A percentile compares a stretch with the other conserved stretches of the same genome.
Evolutionary conservation across 345 rosid genomes (phyloP).

Genomic region (Lumnitzera littorea): DNA sequence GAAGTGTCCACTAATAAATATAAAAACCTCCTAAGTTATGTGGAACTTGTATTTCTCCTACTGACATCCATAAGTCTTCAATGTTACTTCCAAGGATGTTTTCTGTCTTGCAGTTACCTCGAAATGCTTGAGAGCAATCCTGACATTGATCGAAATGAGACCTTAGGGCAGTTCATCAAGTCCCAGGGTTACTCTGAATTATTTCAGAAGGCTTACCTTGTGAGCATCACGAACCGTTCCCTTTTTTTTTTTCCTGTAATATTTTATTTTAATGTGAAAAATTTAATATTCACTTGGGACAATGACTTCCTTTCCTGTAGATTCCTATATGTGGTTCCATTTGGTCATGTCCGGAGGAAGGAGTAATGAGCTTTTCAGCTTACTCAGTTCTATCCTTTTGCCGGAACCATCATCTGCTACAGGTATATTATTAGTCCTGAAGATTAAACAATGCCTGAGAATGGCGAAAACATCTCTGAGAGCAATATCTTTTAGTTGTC

Average conservation of each 20-base stretch:
- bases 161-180: constrained; percentile 58
- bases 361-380: constrained; percentile 74
- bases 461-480: no score
- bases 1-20: no score
- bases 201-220: constrained; percentile 85
- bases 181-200: constrained; percentile 68
- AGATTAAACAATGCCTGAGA: not conserved
- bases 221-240: constrained; percentile 20
- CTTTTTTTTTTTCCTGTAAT: not conserved
- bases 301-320: constrained; percentile 19
- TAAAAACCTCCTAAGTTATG: no score
- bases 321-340: constrained; percentile 84
- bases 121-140: constrained; percentile 60
- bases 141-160: constrained; percentile 49
- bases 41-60: no score
- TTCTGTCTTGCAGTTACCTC: constrained; percentile 36
- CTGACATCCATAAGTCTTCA: no score
- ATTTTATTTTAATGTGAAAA: not conserved
- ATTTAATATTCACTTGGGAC: not conserved
- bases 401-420: constrained; percentile 80
- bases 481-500: no score
- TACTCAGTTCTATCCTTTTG: constrained; percentile 80
- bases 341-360: constrained; percentile 81
- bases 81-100: not conserved
- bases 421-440: constrained; percentile 29